Conservation (phyloP, 805 yeast species). For the Candida broadrunensis region DNA sequence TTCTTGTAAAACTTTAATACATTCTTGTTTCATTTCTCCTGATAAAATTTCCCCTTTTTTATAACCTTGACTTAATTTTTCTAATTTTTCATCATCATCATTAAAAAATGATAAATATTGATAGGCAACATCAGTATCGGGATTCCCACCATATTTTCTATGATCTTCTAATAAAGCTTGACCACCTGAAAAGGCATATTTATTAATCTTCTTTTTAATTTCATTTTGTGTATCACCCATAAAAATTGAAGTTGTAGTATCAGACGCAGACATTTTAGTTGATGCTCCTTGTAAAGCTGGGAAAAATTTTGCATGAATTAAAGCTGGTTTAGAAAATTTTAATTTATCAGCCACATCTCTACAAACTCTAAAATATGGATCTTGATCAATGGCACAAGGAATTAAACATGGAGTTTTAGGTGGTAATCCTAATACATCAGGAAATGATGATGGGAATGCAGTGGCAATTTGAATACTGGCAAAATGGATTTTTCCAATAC, state of each 20-base stretch:
- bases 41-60: slow-evolving; percentile 78
- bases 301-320: slow-evolving; percentile 92
- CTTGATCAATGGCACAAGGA: slow-evolving; percentile 99
- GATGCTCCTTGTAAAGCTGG: slow-evolving; percentile 97
- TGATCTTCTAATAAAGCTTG: slow-evolving; percentile 85
- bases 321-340: slow-evolving; percentile 85
- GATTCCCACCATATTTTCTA: slow-evolving; percentile 85
- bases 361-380: slow-evolving; percentile 95
- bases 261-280: slow-evolving; percentile 96
- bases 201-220: slow-evolving; percentile 91
- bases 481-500: slow-evolving; percentile 92
- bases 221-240: slow-evolving; percentile 93
- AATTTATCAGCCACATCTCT: slow-evolving; percentile 96
- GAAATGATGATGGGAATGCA: slow-evolving; percentile 94
- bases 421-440: slow-evolving; percentile 83
- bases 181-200: slow-evolving; percentile 96
- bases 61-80: slow-evolving; percentile 60
- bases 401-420: slow-evolving; percentile 92
- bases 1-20: slow-evolving; percentile 76
- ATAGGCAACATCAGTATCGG: slow-evolving; percentile 92
- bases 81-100: slow-evolving; percentile 81
- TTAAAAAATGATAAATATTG: slow-evolving; percentile 89
- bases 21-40: slow-evolving; percentile 89
- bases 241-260: slow-evolving; percentile 85
- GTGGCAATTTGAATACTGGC: slow-evolving; percentile 96